Evolutionary conservation across 208 protist genomes (phyloP), one percentile per base, ranked within the genome.

Genomic region (Jaenimonas drosophilae): DNA sequence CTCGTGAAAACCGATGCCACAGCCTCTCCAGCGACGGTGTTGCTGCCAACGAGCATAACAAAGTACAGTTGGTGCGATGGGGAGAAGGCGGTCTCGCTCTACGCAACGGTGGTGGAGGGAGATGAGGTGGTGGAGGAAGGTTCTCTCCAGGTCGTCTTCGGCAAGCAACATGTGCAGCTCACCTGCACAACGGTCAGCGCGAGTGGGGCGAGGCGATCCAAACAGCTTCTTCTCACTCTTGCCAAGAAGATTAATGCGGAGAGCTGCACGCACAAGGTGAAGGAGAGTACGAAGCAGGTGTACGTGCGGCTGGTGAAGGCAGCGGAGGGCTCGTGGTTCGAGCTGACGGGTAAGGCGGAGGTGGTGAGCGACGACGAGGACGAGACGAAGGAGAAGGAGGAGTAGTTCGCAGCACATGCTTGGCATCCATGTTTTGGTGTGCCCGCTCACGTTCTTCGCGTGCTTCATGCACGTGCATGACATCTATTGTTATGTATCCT

Each of bases 31-130:
- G 27, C 50, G 6, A 31, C 26, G 3, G 52, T 26, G 25, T 30
- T 50, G 31, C 32, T 55, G 3, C 29, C 51, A 7, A 3, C 49
- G 33, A 39, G 56, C 5, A 59, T 88, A 5, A 73, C 56, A 4
- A 88, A 82, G 48, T 87, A 83, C 66, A 76, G 74, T 56, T 91
- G 82, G 78, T 45, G 61, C 38, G 76, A 91, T 37, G 64, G 51
- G 7, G 61, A 75, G n/a, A 79, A 76, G 45, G 54, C 36, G 31
- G 75, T 86, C 7, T 69, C 75, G 0, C 62, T 91, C 31, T 91
- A 91, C 63, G 49, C 29, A 25, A 19, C 12, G 7, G 39, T 41
- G 40, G 39, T 51, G 14, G 68, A 58, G n/a, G 60, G 30, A 7
- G 58, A 59, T 1, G 75, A 79, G 46, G 44, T 44, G 20, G 52